Evolutionary conservation across 257 asterid species (phyloP).

Genomic region (Solanum boliviense): DNA sequence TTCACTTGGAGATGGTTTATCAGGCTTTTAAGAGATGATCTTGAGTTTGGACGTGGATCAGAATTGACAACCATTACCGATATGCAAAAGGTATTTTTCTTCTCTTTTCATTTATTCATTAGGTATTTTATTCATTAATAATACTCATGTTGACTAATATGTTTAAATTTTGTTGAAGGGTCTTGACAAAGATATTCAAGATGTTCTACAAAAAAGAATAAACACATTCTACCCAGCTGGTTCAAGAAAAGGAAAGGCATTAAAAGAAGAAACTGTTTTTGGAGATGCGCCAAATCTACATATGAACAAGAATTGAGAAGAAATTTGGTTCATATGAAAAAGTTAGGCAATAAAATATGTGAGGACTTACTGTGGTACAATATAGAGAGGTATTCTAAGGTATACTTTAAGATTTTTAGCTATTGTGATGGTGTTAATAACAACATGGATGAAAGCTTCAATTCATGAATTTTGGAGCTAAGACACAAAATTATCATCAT

Average conservation of each 20-base stretch:
- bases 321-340: not conserved
- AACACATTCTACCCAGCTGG: not conserved
- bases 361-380: no score
- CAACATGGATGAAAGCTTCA: not conserved
- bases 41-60: not conserved
- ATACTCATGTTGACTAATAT: no score
- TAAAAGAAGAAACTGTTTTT: not conserved
- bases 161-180: not conserved
- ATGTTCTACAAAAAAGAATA: no score
- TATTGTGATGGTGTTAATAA: not conserved
- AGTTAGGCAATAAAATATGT: not conserved
- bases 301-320: not conserved
- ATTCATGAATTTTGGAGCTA: not conserved
- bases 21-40: not conserved
- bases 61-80: not conserved
- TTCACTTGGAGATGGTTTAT: not conserved
- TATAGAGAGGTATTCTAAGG: not conserved
- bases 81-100: not conserved
- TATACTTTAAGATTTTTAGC: not conserved
- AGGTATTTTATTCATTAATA: no score
- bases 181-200: not conserved
- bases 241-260: not conserved
- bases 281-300: not conserved
- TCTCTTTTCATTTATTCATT: no score
- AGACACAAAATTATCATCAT: not conserved